Percentiles rank a stretch among this genome's conserved stretches.
Conservation (phyloP, 1,284 basidiomycete genomes). For the Macrocystidia cucumis region DNA sequence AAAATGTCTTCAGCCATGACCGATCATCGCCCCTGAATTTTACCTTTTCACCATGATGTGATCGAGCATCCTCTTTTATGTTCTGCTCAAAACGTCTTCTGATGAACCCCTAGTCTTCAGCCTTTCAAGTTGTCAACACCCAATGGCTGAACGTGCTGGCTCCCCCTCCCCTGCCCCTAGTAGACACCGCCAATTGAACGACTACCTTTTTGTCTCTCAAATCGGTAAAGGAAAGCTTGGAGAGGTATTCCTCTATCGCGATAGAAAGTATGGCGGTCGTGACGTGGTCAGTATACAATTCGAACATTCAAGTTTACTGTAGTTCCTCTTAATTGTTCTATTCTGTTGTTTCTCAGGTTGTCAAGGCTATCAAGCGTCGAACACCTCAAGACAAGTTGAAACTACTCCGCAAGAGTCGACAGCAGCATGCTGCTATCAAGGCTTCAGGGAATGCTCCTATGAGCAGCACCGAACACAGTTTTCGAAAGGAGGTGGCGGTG, state of each 20-base stretch:
- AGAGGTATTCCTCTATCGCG: conserved; percentile 24
- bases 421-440: conserved; percentile 14
- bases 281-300: conserved; percentile 23
- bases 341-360: conserved; percentile 18
- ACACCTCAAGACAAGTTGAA: conserved; percentile 29
- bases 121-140: too few species aligned
- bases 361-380: conserved; percentile 27
- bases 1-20: too few species aligned
- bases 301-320: too few species aligned
- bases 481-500: conserved; percentile 91
- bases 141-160: too few species aligned
- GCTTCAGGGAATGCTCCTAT: too few species aligned
- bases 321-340: conserved; percentile 1
- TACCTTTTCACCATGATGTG: too few species aligned
- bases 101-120: too few species aligned
- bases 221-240: conserved; percentile 29
- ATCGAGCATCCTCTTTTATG: too few species aligned
- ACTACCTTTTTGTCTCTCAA: conserved; percentile 22
- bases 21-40: too few species aligned
- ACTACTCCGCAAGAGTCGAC: conserved; percentile 25
- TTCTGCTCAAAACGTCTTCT: too few species aligned
- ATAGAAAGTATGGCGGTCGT: conserved; percentile 12
- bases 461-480: conserved; percentile 72
- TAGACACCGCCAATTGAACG: conserved; percentile 21
- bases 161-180: conserved; percentile 6